Evolutionary conservation across 176 grass and related monocot genomes (phyloP).

Genomic region (Phyllostachys edulis): DNA sequence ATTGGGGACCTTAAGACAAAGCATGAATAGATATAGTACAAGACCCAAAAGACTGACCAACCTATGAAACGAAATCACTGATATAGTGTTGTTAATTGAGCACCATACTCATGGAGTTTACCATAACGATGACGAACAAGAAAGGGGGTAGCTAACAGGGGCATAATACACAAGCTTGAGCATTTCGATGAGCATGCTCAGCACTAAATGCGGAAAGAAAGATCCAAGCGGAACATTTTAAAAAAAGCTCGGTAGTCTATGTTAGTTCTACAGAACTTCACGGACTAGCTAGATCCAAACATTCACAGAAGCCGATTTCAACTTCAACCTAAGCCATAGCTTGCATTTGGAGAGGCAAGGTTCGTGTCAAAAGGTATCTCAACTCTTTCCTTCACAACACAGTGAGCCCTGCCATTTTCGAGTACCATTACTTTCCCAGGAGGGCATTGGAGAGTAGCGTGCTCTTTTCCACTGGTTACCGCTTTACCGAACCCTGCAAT

Average conservation of each 20-base stretch:
- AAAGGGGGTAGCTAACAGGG: background rate
- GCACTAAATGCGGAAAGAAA: background rate
- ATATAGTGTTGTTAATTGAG: background rate
- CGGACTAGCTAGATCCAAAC: conserved; percentile 27
- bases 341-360: conserved; percentile 51
- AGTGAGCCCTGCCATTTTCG: conserved; percentile 59
- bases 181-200: background rate
- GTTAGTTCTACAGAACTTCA: background rate
- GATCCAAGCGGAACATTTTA: background rate
- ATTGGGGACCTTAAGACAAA: background rate
- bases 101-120: background rate
- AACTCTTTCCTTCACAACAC: conserved; percentile 76
- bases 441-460: conserved; percentile 40
- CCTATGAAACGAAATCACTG: background rate
- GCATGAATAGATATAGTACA: background rate
- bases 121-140: background rate
- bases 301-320: conserved; percentile 2
- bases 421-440: conserved; percentile 60
- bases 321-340: conserved; percentile 75
- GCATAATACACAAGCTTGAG: background rate
- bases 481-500: background rate
- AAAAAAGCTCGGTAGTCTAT: background rate
- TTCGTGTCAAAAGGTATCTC: conserved; percentile 65
- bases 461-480: background rate
- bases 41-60: background rate